These are phyloP conservation scores for Scutellaria barbata DNA, from an alignment of 257 asterid species.

Conservation along the genomic window DNA sequence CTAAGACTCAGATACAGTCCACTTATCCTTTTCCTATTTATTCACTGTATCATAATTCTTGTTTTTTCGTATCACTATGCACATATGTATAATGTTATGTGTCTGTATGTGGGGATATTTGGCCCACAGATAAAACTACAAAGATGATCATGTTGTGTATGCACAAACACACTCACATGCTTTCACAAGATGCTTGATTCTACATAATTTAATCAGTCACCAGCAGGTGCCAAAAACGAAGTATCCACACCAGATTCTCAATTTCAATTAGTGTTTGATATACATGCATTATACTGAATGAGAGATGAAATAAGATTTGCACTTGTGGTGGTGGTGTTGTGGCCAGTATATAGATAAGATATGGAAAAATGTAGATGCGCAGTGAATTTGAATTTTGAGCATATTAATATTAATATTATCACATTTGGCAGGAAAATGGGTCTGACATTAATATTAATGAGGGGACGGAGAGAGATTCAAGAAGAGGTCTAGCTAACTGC, in stretches of 20 bases:
- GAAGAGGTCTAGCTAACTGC: constrained; percentile 30
- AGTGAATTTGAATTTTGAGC: constrained; percentile 37
- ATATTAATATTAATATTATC: constrained; percentile 30
- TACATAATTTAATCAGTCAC: constrained; percentile 1
- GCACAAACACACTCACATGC: not conserved
- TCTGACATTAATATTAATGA: constrained; percentile 32
- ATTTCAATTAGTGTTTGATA: too few species aligned
- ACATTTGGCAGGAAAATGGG: constrained; percentile 30
- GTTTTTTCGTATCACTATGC: not conserved
- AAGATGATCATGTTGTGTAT: not conserved
- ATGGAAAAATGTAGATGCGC: constrained; percentile 16
- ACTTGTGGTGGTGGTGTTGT: too few species aligned
- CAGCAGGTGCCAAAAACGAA: not conserved
- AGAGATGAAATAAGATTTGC: not conserved
- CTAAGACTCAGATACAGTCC: constrained; percentile 30
- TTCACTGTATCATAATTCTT: constrained; percentile 21
- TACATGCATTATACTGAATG: not conserved
- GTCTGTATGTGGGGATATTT: not conserved
- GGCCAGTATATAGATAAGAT: too few species aligned
- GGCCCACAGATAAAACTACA: not conserved
- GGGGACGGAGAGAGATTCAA: constrained; percentile 33
- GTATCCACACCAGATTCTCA: too few species aligned
- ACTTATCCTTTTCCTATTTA: constrained; percentile 37
- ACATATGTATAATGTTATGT: not conserved
- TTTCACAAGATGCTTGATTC: not conserved